phyloP scores from a whole-genome alignment of 2,329 filamentous ascomycete species.

The Pyrenochaeta sp. region DNA sequence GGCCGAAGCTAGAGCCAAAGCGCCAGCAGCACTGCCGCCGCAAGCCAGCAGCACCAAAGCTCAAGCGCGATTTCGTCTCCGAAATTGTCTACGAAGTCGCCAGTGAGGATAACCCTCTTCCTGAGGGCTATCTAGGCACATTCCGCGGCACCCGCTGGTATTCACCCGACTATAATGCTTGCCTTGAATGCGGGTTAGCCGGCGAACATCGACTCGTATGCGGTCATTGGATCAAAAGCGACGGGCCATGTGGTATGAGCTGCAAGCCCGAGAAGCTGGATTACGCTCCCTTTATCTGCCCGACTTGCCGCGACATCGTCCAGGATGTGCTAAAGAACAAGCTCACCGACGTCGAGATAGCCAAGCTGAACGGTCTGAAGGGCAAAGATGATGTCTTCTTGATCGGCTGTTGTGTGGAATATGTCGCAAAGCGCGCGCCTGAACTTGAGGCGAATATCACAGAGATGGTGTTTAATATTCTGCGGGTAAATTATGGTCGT shows the following conservation, averaged over 20 bases:
- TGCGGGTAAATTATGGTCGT: conserved; percentile 5
- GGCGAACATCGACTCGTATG: conserved; percentile 19
- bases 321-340: conserved; percentile 6
- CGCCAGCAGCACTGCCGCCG: conserved; percentile 1
- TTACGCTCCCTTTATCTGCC: conserved; percentile 15
- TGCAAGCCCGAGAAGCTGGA: conserved; percentile 8
- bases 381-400: neutral
- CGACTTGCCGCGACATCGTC: conserved; percentile 10
- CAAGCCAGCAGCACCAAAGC: neutral
- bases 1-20: neutral
- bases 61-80: neutral
- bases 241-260: conserved; percentile 17
- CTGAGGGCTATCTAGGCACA: conserved; percentile 22
- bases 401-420: conserved; percentile 6
- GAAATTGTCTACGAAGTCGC: conserved; percentile 14
- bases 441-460: conserved; percentile 9
- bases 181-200: conserved; percentile 4
- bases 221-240: conserved; percentile 18
- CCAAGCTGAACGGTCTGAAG: neutral
- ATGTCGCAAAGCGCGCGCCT: neutral
- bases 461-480: conserved; percentile 8
- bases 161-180: neutral
- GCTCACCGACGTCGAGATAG: neutral
- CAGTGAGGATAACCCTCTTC: conserved; percentile 10
- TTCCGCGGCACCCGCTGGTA: conserved; percentile 11